Conservation (phyloP, 176 grass and related monocot species). For the Zoysia japonica region DNA sequence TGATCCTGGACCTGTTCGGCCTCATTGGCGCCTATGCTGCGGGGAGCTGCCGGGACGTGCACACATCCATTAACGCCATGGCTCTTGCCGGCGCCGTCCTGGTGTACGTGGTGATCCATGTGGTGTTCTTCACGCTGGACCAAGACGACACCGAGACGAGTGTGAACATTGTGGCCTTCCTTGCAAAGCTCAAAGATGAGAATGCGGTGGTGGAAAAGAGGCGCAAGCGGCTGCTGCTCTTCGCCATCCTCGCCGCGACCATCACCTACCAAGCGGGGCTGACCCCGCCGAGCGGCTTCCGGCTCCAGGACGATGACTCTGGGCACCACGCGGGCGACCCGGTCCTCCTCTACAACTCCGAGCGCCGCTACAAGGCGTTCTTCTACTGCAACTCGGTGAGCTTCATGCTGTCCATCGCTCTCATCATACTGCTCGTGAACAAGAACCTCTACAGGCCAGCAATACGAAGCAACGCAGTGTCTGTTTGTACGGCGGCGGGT, state of each 20-base stretch:
- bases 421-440: slow-evolving; percentile 39
- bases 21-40: slow-evolving; percentile 44
- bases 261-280: slow-evolving; percentile 45
- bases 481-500: not conserved
- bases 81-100: slow-evolving; percentile 7
- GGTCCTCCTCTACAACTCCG: not conserved
- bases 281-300: slow-evolving; percentile 26
- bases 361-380: slow-evolving; percentile 30
- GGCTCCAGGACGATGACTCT: not conserved
- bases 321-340: not conserved
- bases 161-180: not conserved
- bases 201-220: not conserved
- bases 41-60: slow-evolving; percentile 4
- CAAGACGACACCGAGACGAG: not conserved
- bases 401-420: slow-evolving; percentile 40
- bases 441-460: slow-evolving; percentile 4
- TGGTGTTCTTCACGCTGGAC: not conserved
- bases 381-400: slow-evolving; percentile 46
- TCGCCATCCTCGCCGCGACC: slow-evolving; percentile 14
- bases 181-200: not conserved
- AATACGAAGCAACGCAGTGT: slow-evolving; percentile 18
- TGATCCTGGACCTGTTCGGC: slow-evolving; percentile 33
- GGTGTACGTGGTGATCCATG: slow-evolving; percentile 17
- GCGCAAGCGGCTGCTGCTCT: slow-evolving; percentile 33
- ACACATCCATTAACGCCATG: slow-evolving; percentile 28